Base-by-base conservation (phyloP, 495 filamentous ascomycete genomes). In the Aspergillus homomorphus region DNA sequence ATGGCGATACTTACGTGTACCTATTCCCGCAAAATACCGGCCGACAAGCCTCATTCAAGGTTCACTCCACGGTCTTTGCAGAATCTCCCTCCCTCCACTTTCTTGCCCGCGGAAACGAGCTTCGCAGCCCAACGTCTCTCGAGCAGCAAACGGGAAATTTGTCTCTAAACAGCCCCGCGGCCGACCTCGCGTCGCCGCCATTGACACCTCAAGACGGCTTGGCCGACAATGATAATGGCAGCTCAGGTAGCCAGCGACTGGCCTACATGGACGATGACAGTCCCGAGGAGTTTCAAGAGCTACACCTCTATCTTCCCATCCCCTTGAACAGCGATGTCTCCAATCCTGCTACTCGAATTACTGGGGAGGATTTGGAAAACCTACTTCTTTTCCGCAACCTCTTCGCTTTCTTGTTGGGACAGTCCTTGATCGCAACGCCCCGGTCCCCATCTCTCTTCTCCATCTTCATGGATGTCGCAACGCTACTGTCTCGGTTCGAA, bases 341-440 rank as follows among this genome's bases (percentile, higher is more conserved):
- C 23, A 73, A 61, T 18, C 62, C 77, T 3, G 66, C 59, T 56
- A 72, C 62, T 42, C 65, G 61, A 7, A 72, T 79, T 18, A 77
- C 74, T 0, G 64, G 77, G 7, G 78, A 80, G 50, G 89, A 93
- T 51, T 77, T 84, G 18, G 89, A 88, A 63, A 80, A 76, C 0
- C 77, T 97, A 4, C 75, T 97, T 24, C 81, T 88, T 4, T 87
- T 89, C 53, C 86, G 94, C 20, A 98, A 98, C 66, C 73, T 96
- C 52, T 96, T 98, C 69, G 91, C 94, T 2, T 92, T 98, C 63
- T 77, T 98, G 10, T 80, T 85, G 8, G 87, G 86, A 43, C 86
- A 91, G 60, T 88, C 90, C 0, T 78, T 98, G 9, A 87, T 98
- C 12, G 89, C 87, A 0, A 95, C 89, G 0, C 78, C 81, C 18